Evolutionary conservation across 805 yeast species (phyloP).

Genomic region (Metschnikowia continentalis): DNA sequence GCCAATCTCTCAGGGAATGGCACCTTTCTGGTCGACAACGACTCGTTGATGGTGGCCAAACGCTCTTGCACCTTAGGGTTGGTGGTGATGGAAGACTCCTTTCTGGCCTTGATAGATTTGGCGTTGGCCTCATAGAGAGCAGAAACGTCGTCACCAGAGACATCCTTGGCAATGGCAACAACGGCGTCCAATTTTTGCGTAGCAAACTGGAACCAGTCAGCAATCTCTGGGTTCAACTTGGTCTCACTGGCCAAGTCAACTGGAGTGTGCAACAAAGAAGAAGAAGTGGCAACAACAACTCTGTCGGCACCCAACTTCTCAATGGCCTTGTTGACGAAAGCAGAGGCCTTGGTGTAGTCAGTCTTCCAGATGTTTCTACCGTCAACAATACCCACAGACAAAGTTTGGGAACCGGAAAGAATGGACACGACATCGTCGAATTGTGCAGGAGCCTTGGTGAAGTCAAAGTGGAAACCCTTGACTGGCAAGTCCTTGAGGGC

Average conservation of each 20-base stretch:
- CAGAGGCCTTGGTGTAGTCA: conserved; percentile 84
- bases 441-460: conserved; percentile 94
- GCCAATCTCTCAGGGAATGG: conserved; percentile 84
- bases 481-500: conserved; percentile 91
- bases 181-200: conserved; percentile 93
- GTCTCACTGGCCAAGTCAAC: conserved; percentile 91
- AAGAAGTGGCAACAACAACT: conserved; percentile 89
- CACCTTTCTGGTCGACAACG: conserved; percentile 77
- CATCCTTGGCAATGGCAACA: conserved; percentile 84
- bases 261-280: conserved; percentile 97
- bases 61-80: conserved; percentile 87
- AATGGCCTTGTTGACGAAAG: conserved; percentile 75
- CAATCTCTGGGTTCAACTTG: conserved; percentile 85
- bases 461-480: conserved; percentile 94
- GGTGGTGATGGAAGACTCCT: conserved; percentile 83
- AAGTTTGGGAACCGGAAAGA: conserved; percentile 64
- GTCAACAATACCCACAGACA: conserved; percentile 95
- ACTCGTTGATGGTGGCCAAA: conserved; percentile 70
- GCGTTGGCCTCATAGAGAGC: conserved; percentile 82
- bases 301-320: conserved; percentile 80
- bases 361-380: conserved; percentile 99
- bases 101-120: conserved; percentile 78
- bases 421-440: conserved; percentile 73
- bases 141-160: conserved; percentile 76
- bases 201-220: conserved; percentile 98